Percentiles rank a stretch among this genome's conserved stretches.
phyloP scores from a whole-genome alignment of 306 rosid species.

The Vachellia pachyceras region DNA sequence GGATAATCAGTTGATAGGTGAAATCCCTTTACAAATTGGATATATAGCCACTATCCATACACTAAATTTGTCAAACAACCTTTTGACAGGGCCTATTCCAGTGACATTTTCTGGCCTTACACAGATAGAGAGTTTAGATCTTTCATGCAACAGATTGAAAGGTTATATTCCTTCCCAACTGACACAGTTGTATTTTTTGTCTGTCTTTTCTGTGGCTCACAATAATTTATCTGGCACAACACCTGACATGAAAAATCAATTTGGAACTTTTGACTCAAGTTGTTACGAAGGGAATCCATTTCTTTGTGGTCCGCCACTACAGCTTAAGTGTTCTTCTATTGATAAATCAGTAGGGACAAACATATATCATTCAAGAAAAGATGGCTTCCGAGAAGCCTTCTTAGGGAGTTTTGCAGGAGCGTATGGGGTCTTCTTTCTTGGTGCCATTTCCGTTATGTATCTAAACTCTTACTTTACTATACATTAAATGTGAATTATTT shows the following conservation, averaged over 20 bases:
- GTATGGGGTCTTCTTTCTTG: background rate
- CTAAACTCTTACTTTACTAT: slow-evolving; percentile 2
- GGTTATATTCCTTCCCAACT: background rate
- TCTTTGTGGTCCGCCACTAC: slow-evolving; percentile 20
- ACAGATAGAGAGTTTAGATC: background rate
- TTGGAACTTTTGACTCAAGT: background rate
- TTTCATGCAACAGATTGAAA: background rate
- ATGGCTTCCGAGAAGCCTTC: slow-evolving; percentile 2
- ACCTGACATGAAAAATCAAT: background rate
- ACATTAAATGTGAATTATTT: background rate
- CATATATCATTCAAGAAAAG: background rate
- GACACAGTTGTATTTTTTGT: background rate
- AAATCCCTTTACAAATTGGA: background rate
- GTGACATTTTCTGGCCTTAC: background rate
- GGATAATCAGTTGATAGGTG: background rate
- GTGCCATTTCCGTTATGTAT: background rate
- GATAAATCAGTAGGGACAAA: background rate
- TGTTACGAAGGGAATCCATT: slow-evolving; percentile 6
- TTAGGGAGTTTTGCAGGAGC: slow-evolving; percentile 2
- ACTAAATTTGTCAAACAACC: background rate
- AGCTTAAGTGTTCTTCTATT: background rate
- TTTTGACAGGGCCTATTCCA: background rate
- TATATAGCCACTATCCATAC: background rate
- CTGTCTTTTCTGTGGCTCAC: background rate
- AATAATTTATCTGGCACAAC: background rate